Conservation (phyloP, 2,329 filamentous ascomycete species). For the Cercospora sp. region DNA sequence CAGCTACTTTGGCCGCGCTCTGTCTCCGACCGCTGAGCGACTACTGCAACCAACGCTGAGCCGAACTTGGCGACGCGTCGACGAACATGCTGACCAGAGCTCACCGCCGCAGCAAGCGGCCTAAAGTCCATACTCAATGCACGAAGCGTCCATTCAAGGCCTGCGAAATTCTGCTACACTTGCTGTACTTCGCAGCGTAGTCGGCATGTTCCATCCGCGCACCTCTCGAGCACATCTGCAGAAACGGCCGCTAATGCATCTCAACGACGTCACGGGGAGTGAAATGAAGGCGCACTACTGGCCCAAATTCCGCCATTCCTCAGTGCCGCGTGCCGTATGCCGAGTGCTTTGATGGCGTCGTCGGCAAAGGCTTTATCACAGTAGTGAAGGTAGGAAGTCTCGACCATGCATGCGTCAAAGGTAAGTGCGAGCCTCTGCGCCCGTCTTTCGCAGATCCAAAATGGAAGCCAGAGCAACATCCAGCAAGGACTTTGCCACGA, state of each 20-base stretch:
- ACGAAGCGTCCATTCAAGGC: neutral
- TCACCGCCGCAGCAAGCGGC: neutral
- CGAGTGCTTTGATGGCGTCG: neutral
- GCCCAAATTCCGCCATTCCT: neutral
- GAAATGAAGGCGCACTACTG: neutral
- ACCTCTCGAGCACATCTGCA: neutral
- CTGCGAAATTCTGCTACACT: neutral
- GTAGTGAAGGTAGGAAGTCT: neutral
- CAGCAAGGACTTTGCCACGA: neutral
- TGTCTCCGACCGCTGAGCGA: neutral
- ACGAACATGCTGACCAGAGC: neutral
- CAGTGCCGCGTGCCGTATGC: neutral
- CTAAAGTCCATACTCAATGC: neutral
- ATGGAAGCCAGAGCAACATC: conserved; percentile 4
- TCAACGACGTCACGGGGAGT: neutral
- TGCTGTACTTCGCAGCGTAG: neutral
- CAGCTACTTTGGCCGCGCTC: no score
- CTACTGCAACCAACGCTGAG: neutral
- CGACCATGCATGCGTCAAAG: neutral
- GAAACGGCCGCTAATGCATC: neutral
- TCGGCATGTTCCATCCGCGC: neutral
- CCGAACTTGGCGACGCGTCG: neutral
- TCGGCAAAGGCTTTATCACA: neutral
- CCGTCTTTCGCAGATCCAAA: neutral
- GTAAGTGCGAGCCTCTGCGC: neutral